A percentile compares a stretch with the other conserved stretches of the same genome.
Evolutionary conservation across 768 basidiomycete genomes (phyloP).

Genomic region (Tylopilus plumbeoviolaceoides): DNA sequence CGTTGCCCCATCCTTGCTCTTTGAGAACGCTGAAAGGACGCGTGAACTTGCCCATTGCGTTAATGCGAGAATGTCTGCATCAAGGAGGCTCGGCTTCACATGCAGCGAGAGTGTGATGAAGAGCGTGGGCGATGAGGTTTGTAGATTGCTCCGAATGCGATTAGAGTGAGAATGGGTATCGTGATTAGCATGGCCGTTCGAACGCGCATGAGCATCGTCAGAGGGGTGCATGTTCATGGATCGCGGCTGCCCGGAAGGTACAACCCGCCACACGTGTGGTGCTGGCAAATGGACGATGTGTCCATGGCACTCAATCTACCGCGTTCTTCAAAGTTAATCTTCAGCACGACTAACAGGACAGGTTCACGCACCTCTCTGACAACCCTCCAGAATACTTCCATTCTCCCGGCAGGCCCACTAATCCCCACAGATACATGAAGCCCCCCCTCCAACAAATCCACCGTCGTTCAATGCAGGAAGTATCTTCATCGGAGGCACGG

Average conservation of each 20-base stretch:
- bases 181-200: slow-evolving; percentile 13
- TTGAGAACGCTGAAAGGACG: slow-evolving; percentile 50
- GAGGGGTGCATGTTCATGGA: slow-evolving; percentile 1
- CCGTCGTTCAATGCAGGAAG: slow-evolving; percentile 9
- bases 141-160: background rate
- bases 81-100: slow-evolving; percentile 60
- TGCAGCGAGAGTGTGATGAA: slow-evolving; percentile 81
- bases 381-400: slow-evolving; percentile 76
- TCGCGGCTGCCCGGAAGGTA: slow-evolving; percentile 37
- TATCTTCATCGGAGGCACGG: slow-evolving; percentile 55
- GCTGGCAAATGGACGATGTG: slow-evolving; percentile 78
- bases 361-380: slow-evolving; percentile 67
- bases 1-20: slow-evolving; percentile 24
- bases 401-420: slow-evolving; percentile 47
- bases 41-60: slow-evolving; percentile 77
- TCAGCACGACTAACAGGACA: background rate
- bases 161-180: slow-evolving; percentile 1
- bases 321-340: background rate
- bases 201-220: background rate
- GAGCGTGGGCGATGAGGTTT: slow-evolving; percentile 37
- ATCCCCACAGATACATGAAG: background rate
- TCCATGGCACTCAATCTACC: slow-evolving; percentile 77
- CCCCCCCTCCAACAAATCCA: slow-evolving; percentile 2
- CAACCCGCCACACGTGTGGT: slow-evolving; percentile 79
- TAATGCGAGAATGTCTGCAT: slow-evolving; percentile 66